Evolutionary conservation across 345 rosid genomes (phyloP).

Genomic region (Orychophragmus violaceus): DNA sequence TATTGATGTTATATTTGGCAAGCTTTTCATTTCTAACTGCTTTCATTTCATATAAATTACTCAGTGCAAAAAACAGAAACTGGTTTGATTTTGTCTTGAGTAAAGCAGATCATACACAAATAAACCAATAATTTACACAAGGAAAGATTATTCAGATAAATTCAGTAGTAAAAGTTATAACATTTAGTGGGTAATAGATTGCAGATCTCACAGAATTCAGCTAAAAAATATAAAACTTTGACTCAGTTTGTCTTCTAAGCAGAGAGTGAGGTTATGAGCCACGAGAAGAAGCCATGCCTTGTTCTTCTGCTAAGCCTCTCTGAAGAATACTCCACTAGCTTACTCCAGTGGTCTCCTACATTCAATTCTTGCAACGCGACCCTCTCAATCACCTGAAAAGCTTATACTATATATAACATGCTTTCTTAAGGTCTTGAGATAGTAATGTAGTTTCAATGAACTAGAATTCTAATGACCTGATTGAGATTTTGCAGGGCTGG

Average conservation of each 20-base stretch:
- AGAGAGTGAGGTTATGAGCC: slow-evolving; percentile 21
- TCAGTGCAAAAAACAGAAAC: no score
- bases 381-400: slow-evolving; percentile 10
- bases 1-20: no score
- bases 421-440: background rate
- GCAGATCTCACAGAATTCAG: background rate
- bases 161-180: background rate
- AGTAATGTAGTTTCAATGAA: background rate
- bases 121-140: no score
- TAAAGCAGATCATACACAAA: no score
- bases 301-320: slow-evolving; percentile 15
- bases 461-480: background rate
- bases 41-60: no score
- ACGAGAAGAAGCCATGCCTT: no score
- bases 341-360: slow-evolving; percentile 23
- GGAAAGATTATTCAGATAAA: no score
- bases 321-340: slow-evolving; percentile 19
- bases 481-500: slow-evolving; percentile 5
- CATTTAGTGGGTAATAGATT: background rate
- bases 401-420: no score
- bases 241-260: background rate
- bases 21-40: no score
- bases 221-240: background rate
- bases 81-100: no score
- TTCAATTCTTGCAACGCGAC: background rate